phyloP scores from a whole-genome alignment of 2,329 filamentous ascomycete species.

The Chrysoporthe cubensis region DNA sequence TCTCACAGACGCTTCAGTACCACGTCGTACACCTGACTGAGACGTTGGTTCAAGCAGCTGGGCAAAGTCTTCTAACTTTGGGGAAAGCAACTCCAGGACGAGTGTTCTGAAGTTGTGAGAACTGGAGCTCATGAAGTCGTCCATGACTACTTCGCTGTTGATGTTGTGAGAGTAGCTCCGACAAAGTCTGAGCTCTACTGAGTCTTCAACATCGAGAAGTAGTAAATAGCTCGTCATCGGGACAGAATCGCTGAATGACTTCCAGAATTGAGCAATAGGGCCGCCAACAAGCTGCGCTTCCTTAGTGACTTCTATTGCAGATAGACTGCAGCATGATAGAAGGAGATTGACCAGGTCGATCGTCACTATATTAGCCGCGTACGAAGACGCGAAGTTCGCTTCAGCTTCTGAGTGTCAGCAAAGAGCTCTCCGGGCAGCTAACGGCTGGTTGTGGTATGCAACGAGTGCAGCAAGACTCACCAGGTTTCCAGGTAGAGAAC shows the following conservation, averaged over 20 bases:
- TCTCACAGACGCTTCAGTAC: constrained; percentile 50
- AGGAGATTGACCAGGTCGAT: constrained; percentile 70
- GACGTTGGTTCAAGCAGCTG: constrained; percentile 53
- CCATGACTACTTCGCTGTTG: constrained; percentile 10
- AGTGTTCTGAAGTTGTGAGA: constrained; percentile 53
- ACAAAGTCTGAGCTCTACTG: background rate
- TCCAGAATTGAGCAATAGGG: constrained; percentile 53
- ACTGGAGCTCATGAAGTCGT: constrained; percentile 29
- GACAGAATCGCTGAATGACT: constrained; percentile 47
- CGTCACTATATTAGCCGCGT: constrained; percentile 66
- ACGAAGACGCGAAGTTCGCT: constrained; percentile 65
- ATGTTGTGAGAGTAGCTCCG: background rate
- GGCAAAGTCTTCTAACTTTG: constrained; percentile 55
- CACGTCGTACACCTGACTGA: constrained; percentile 35
- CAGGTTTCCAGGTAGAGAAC: constrained; percentile 79
- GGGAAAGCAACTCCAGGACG: constrained; percentile 56
- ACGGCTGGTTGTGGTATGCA: background rate
- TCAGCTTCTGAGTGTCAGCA: constrained; percentile 56
- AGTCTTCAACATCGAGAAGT: constrained; percentile 47
- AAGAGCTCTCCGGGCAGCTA: constrained; percentile 13
- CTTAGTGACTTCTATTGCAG: constrained; percentile 37
- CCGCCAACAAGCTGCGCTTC: constrained; percentile 50
- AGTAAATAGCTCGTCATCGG: constrained; percentile 59
- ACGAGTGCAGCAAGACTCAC: constrained; percentile 50
- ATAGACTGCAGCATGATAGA: constrained; percentile 66